Evolutionary conservation across 345 rosid species (phyloP), one percentile per base, ranked within the genome.

Genomic region (Salix caprea): DNA sequence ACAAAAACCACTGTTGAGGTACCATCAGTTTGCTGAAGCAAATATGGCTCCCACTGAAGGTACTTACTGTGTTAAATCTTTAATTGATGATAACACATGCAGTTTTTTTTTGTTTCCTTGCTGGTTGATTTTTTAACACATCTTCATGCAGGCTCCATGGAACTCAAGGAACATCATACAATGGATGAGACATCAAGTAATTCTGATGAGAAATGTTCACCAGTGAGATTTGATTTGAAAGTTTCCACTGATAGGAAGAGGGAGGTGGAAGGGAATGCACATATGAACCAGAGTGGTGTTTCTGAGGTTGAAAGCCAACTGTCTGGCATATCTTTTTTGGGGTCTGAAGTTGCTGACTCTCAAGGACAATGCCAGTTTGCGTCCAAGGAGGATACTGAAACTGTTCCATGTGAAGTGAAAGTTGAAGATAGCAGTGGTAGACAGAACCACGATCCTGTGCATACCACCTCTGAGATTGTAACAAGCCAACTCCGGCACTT

Each of bases 1-100:
- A 79, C 90, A 89, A 89, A 96, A 93, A 82, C 79, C 85, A 72
- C 37, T 93, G 83, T 46, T 79, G 71, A 80, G 42, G 81, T 71
- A 80, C 68, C 74, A 77, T 72, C 83, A 74, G 64, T 67, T 67
- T 54, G 18, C 72, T 4, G 84, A 67, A 77, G 78, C 84, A 56
- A 73, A 73, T 30, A 76, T 69, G 10, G 72, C 66, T 34, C 40
- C 78, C 61, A 50, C 42, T 24, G 69, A 82, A 78, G 89, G 91
- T 92, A 87, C 9, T 37, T 62, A n/a, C 18, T 67, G 39, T 42
- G 46, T 19, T 7, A n/a, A 21, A 12, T 65, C 39, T 37, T 34
- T 30, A 58, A 18, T 70, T 37, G 8, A 58, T 18, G 26, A 24
- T 14, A 4, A 6, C 28, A 4, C 32, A 30, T 39, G 16, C 15